Evolutionary conservation across 768 basidiomycete genomes (phyloP).

Genomic region (Suillus lakei): DNA sequence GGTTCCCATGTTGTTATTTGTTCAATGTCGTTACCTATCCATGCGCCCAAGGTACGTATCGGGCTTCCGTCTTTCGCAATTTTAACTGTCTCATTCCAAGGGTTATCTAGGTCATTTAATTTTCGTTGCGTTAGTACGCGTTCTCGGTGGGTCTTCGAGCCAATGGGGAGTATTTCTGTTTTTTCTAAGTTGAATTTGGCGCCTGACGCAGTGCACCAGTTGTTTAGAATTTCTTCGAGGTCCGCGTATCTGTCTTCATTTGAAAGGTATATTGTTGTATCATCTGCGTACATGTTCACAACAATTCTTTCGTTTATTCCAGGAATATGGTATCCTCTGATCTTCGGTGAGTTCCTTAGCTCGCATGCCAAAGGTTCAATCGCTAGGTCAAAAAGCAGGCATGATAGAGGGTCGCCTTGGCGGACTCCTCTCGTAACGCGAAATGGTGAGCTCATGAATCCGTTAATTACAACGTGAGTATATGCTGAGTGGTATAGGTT

Average conservation of each 20-base stretch:
- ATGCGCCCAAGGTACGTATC: neutral
- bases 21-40: neutral
- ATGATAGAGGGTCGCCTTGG: neutral
- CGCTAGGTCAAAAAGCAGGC: fast-evolving
- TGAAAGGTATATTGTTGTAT: slow-evolving; percentile 15
- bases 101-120: neutral
- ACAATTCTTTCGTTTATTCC: fast-evolving
- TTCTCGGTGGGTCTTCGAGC: neutral
- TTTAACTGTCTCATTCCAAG: neutral
- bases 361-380: neutral
- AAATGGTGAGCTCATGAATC: fast-evolving
- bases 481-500: neutral
- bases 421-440: fast-evolving
- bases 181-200: slow-evolving; percentile 29
- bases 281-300: neutral
- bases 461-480: fast-evolving
- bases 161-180: slow-evolving; percentile 26
- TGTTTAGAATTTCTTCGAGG: slow-evolving; percentile 9
- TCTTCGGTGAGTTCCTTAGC: slow-evolving; percentile 29
- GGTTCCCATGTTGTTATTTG: slow-evolving; percentile 7
- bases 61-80: slow-evolving; percentile 6
- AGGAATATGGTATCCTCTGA: neutral
- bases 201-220: slow-evolving; percentile 14
- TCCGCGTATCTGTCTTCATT: slow-evolving; percentile 10
- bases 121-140: neutral